These are phyloP conservation scores for Pestalotiopsis sp. DNA, from an alignment of 2,329 filamentous ascomycete genomes.

Conservation along the genomic window DNA sequence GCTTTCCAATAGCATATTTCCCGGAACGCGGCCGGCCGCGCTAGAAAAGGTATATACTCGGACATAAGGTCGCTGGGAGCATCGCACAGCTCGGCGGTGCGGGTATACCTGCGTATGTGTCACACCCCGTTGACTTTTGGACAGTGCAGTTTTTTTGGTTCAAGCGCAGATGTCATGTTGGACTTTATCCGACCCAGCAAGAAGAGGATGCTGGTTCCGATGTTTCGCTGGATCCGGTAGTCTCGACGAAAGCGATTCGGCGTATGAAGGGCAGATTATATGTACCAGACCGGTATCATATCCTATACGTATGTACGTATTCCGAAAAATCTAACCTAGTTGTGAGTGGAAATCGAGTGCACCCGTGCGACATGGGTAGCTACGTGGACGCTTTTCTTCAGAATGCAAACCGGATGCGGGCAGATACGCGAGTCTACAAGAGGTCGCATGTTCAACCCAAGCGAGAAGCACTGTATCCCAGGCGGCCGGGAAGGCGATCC, in stretches of 20 bases:
- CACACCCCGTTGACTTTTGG: neutral
- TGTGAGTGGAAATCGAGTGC: neutral
- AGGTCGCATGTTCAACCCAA: neutral
- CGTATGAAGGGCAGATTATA: too few species aligned
- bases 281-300: too few species aligned
- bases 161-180: neutral
- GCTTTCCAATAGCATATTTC: too few species aligned
- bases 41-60: slow-evolving; percentile 5
- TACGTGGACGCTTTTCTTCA: neutral
- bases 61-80: neutral
- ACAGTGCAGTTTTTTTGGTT: neutral
- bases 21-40: neutral
- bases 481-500: neutral
- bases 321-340: neutral
- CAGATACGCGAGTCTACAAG: neutral
- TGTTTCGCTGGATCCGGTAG: neutral
- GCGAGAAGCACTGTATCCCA: neutral
- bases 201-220: neutral
- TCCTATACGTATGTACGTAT: too few species aligned
- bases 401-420: neutral
- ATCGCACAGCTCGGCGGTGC: neutral
- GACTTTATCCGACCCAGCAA: neutral
- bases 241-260: neutral
- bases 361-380: neutral
- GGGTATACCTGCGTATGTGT: neutral